Evolutionary conservation across 2,329 filamentous ascomycete genomes (phyloP).

Genomic region (Cordyceps tenuipes): DNA sequence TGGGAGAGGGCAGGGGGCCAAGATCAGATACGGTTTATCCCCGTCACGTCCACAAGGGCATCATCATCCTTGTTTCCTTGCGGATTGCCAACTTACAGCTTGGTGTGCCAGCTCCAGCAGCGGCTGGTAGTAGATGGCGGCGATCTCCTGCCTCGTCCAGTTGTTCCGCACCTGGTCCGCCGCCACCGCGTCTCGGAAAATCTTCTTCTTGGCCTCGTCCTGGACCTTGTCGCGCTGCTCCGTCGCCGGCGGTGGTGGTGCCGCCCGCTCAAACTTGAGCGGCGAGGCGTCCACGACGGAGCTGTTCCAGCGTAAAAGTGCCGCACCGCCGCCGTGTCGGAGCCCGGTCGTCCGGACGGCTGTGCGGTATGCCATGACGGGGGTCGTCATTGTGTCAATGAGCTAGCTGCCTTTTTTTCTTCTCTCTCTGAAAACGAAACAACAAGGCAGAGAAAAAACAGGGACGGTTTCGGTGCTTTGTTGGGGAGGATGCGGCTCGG

Average conservation of each 20-base stretch:
- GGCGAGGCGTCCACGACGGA: constrained; percentile 10
- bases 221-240: not conserved
- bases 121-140: constrained; percentile 72
- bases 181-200: constrained; percentile 46
- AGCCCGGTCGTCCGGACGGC: constrained; percentile 4
- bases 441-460: not conserved
- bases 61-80: not conserved
- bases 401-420: too few relatives aligned
- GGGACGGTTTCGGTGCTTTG: not conserved
- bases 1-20: constrained; percentile 24
- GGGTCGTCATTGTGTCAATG: constrained; percentile 1
- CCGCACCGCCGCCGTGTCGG: constrained; percentile 7
- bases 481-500: not conserved
- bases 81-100: constrained; percentile 43
- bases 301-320: constrained; percentile 12
- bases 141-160: constrained; percentile 77
- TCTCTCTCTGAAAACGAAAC: not conserved
- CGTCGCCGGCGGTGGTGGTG: not conserved
- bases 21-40: not conserved
- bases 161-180: constrained; percentile 56
- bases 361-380: constrained; percentile 8
- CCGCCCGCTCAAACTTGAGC: constrained; percentile 9
- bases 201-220: constrained; percentile 16
- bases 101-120: constrained; percentile 71
- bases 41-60: too few relatives aligned